Percentiles rank a stretch among this genome's conserved stretches.
phyloP scores from a whole-genome alignment of 2,329 filamentous ascomycete species.

The Capronia epimyces region DNA sequence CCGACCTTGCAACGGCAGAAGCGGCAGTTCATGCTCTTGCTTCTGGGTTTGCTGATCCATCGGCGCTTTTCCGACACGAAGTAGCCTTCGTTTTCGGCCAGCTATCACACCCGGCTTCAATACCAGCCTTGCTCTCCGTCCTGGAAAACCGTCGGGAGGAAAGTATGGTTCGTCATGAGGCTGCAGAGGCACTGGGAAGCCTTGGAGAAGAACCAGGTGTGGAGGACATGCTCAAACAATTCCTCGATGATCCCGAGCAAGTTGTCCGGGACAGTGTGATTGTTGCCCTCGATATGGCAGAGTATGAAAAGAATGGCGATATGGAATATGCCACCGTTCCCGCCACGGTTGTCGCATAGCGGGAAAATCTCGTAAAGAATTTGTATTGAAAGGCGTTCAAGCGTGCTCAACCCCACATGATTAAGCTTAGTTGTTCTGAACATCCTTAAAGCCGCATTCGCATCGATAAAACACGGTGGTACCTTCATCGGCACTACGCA shows the following conservation, averaged over 20 bases:
- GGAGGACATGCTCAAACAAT: conserved; percentile 74
- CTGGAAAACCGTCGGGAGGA: conserved; percentile 75
- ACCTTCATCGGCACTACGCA: conserved; percentile 91
- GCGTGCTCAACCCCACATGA: neutral
- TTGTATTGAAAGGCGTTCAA: conserved; percentile 12
- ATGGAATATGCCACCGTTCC: conserved; percentile 88
- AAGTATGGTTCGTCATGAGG: conserved; percentile 97
- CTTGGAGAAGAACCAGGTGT: conserved; percentile 91
- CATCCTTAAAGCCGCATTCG: conserved; percentile 69
- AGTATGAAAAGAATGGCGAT: conserved; percentile 86
- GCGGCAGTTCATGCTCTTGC: conserved; percentile 83
- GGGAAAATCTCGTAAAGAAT: conserved; percentile 5
- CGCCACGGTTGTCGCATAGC: conserved; percentile 24
- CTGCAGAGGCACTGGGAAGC: conserved; percentile 90
- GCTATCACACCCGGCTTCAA: conserved; percentile 91
- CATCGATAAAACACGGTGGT: conserved; percentile 87
- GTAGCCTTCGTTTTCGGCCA: conserved; percentile 98
- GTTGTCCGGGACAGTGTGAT: conserved; percentile 93
- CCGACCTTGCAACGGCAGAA: conserved; percentile 80
- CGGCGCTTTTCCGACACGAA: conserved; percentile 92
- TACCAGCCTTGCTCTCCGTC: conserved; percentile 75
- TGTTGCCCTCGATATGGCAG: conserved; percentile 95
- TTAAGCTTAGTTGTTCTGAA: conserved; percentile 35
- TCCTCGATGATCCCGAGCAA: conserved; percentile 83
- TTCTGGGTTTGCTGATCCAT: conserved; percentile 75